Percentiles rank a stretch among this genome's conserved stretches.
These are phyloP conservation scores for Cylindrotheca fusiformis DNA, from an alignment of 108 stramenopile species.

Conservation along the genomic window DNA sequence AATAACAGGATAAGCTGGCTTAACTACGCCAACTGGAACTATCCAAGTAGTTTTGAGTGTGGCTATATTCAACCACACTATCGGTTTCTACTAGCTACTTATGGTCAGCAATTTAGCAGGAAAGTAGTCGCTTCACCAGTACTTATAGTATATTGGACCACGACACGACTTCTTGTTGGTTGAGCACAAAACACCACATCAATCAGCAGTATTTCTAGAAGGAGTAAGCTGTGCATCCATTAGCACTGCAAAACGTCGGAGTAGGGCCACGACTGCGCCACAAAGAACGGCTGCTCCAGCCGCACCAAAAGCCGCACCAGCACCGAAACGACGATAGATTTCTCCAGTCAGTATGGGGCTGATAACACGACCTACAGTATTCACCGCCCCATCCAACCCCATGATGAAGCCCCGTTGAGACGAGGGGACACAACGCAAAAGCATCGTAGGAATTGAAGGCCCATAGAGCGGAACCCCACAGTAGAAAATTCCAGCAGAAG, in stretches of 20 bases:
- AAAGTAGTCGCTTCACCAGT: too few relatives aligned
- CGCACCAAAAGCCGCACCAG: slow-evolving; percentile 46
- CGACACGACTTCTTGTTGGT: too few relatives aligned
- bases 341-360: slow-evolving; percentile 61
- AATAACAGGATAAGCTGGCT: too few relatives aligned
- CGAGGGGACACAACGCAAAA: slow-evolving; percentile 64
- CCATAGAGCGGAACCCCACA: slow-evolving; percentile 66
- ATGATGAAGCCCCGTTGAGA: slow-evolving; percentile 51
- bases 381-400: slow-evolving; percentile 67
- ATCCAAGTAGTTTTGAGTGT: too few relatives aligned
- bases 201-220: too few relatives aligned
- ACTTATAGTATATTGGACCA: too few relatives aligned
- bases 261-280: slow-evolving; percentile 37
- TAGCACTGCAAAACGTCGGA: slow-evolving; percentile 36
- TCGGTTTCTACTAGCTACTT: too few relatives aligned
- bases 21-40: too few relatives aligned
- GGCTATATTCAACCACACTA: too few relatives aligned
- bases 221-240: not conserved
- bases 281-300: slow-evolving; percentile 44
- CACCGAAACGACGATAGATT: slow-evolving; percentile 42
- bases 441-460: slow-evolving; percentile 68
- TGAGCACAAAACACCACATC: too few relatives aligned
- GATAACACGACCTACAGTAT: slow-evolving; percentile 55
- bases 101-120: too few relatives aligned
- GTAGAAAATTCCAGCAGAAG: slow-evolving; percentile 54